Conservation (phyloP, 73 alveolate species). For the Paramecium pentaurelia region DNA sequence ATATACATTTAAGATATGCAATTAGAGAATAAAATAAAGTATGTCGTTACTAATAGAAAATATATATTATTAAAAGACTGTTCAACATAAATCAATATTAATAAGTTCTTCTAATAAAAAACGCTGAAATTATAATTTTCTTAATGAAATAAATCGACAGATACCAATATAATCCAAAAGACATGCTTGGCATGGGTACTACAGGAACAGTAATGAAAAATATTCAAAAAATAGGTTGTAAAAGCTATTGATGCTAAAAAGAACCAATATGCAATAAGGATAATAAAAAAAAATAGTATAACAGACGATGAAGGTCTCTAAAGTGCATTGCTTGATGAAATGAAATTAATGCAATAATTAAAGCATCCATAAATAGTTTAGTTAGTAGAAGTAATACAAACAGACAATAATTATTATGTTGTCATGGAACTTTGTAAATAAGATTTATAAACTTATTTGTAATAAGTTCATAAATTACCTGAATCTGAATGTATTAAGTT, state of each 20-base stretch:
- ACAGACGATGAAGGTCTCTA: slow-evolving; percentile 13
- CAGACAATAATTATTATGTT: slow-evolving; percentile 5
- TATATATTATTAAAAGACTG: too few relatives aligned
- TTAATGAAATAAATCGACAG: slow-evolving; percentile 5
- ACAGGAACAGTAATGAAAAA: neutral
- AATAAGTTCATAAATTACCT: slow-evolving; percentile 8
- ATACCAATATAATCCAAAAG: neutral
- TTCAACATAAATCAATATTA: neutral
- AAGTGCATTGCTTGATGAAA: neutral
- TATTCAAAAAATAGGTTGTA: neutral
- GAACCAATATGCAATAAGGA: neutral
- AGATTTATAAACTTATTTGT: neutral
- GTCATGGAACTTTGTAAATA: slow-evolving; percentile 4
- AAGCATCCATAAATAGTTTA: slow-evolving; percentile 32
- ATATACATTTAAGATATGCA: neutral
- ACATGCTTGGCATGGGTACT: neutral
- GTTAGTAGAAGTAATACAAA: neutral
- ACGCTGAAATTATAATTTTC: neutral
- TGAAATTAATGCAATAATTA: neutral
- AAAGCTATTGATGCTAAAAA: neutral
- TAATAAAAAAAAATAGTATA: neutral
- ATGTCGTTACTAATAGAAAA: too few relatives aligned
- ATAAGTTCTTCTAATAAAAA: neutral
- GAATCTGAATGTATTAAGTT: slow-evolving; percentile 30
- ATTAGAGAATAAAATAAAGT: too few relatives aligned